Percentiles rank a stretch among this genome's conserved stretches.
phyloP scores from a whole-genome alignment of 1,284 basidiomycete species.

The Naganishia liquefaciens region DNA sequence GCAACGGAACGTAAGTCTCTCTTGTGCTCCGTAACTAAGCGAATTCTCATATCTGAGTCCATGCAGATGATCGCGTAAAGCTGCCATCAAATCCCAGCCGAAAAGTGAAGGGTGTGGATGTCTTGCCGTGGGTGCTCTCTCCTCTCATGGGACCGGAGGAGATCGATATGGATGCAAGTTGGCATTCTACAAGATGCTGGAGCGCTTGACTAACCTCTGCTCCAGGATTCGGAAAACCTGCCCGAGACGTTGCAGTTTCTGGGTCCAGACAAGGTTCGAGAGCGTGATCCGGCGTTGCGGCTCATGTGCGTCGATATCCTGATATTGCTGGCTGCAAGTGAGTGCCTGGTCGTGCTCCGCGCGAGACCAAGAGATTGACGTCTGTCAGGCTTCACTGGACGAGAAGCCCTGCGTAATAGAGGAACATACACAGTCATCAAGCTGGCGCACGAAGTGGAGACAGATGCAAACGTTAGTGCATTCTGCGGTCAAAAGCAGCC shows the following conservation, averaged over 20 bases:
- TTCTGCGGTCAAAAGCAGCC: neutral
- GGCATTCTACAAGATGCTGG: neutral
- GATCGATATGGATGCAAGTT: constrained; percentile 75
- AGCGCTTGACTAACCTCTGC: constrained; percentile 18
- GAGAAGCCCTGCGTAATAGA: constrained; percentile 74
- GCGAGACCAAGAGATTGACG: neutral
- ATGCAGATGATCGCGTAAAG: constrained; percentile 48
- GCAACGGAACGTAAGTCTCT: constrained; percentile 45
- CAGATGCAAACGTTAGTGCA: constrained; percentile 67
- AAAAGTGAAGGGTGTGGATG: constrained; percentile 74
- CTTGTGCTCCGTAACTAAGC: neutral
- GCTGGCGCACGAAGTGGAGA: constrained; percentile 76
- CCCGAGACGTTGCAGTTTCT: constrained; percentile 85
- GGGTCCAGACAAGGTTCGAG: constrained; percentile 78
- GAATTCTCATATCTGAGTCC: neutral
- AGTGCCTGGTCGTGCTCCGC: constrained; percentile 34
- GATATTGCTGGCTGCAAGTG: constrained; percentile 78
- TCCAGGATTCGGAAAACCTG: constrained; percentile 83
- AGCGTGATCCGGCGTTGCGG: constrained; percentile 75
- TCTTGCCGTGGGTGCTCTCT: constrained; percentile 77
- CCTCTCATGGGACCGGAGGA: constrained; percentile 95
- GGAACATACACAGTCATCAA: constrained; percentile 88
- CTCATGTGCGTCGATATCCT: constrained; percentile 86
- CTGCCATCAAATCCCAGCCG: constrained; percentile 47
- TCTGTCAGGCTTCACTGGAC: constrained; percentile 67